Evolutionary conservation across 352 stramenopile species (phyloP).

Genomic region (Pythium chondricola): DNA sequence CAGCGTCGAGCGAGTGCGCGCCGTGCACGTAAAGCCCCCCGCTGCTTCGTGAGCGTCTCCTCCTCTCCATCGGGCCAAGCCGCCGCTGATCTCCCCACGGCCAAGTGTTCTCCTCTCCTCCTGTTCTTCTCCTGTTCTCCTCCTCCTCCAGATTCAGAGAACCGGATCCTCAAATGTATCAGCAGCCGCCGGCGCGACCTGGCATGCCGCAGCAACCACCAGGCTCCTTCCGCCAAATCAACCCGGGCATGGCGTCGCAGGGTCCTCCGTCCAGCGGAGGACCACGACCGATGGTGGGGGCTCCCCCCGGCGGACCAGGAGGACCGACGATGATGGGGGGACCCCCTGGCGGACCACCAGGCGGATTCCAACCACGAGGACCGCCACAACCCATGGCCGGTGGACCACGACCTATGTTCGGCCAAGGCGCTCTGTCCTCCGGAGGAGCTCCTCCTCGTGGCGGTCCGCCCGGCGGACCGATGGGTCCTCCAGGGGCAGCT

Average conservation of each 20-base stretch:
- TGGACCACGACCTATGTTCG: conserved; percentile 14
- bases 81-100: neutral
- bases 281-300: neutral
- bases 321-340: neutral
- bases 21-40: neutral
- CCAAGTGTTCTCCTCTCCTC: neutral
- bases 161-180: no score
- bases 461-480: neutral
- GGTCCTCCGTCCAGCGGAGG: conserved; percentile 8
- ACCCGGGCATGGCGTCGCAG: conserved; percentile 33
- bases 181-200: conserved; percentile 18
- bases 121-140: neutral
- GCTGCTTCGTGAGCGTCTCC: neutral
- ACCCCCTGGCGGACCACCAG: conserved; percentile 1
- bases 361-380: conserved; percentile 13
- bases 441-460: neutral
- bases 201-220: conserved; percentile 17
- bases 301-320: neutral
- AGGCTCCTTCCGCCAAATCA: conserved; percentile 59
- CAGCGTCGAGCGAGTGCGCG: no score
- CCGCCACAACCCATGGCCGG: conserved; percentile 7
- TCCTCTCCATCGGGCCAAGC: no score
- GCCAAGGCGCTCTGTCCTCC: conserved; percentile 8
- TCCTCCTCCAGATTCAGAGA: neutral
- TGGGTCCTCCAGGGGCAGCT: conserved; percentile 3